Percentiles rank a stretch among this genome's conserved stretches.
Evolutionary conservation across 2,329 filamentous ascomycete species (phyloP).

Genomic region (Tolypocladium cylindrosporum): DNA sequence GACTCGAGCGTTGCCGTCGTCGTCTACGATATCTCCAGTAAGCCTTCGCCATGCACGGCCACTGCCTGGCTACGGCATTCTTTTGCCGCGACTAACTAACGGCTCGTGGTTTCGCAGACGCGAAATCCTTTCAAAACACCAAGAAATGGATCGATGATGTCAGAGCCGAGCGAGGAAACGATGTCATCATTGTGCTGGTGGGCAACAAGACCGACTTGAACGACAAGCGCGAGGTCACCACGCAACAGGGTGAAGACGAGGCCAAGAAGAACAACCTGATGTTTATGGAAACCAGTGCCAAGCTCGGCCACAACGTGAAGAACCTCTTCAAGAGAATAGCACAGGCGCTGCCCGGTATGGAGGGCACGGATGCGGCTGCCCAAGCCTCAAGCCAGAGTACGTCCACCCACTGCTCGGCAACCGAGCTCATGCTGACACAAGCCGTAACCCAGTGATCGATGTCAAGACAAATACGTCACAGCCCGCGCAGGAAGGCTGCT

Average conservation of each 20-base stretch:
- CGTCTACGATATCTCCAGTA: conserved; percentile 95
- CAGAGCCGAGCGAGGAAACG: conserved; percentile 88
- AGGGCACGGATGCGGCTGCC: conserved; percentile 71
- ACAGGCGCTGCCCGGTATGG: conserved; percentile 95
- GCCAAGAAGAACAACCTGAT: conserved; percentile 96
- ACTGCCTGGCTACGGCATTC: neutral
- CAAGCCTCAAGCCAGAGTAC: conserved; percentile 68
- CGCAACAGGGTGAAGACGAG: conserved; percentile 92
- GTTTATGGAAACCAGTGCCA: conserved; percentile 98
- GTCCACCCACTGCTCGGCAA: conserved; percentile 21
- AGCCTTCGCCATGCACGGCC: conserved; percentile 1
- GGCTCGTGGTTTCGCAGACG: conserved; percentile 40
- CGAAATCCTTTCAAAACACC: conserved; percentile 96
- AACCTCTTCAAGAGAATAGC: conserved; percentile 95
- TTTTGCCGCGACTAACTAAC: neutral
- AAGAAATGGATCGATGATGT: conserved; percentile 99
- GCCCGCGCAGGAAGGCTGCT: conserved; percentile 62
- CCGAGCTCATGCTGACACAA: neutral
- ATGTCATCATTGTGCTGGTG: conserved; percentile 97
- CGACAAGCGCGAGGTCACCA: conserved; percentile 96
- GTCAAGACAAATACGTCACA: conserved; percentile 73
- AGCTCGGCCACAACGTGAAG: conserved; percentile 97
- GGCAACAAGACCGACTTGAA: conserved; percentile 99
- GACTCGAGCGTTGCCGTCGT: conserved; percentile 97
- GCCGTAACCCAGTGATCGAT: conserved; percentile 62